phyloP scores from a whole-genome alignment of 2,329 filamentous ascomycete genomes.

The Pyrenochaeta sp. region DNA sequence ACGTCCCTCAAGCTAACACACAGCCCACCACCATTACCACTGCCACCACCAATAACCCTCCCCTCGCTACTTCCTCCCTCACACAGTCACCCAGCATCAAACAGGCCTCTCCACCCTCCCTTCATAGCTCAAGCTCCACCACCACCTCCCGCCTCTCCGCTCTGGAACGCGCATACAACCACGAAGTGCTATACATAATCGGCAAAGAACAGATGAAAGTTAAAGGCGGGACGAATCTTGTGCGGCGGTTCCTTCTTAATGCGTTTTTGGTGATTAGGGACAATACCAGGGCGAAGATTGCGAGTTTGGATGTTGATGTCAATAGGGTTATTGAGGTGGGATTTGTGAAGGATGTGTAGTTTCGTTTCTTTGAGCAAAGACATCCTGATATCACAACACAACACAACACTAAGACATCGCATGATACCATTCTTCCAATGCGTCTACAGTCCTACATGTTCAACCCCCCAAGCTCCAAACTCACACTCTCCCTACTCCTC shows the following conservation, averaged over 20 bases:
- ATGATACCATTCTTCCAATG: too few relatives aligned
- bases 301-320: conserved; percentile 66
- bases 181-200: conserved; percentile 61
- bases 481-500: conserved; percentile 77
- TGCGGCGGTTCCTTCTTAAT: conserved; percentile 59
- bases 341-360: conserved; percentile 71
- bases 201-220: conserved; percentile 62
- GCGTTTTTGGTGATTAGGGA: conserved; percentile 72
- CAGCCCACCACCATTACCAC: too few relatives aligned
- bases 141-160: conserved; percentile 41
- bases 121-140: conserved; percentile 18
- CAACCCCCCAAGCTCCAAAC: conserved; percentile 58
- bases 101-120: conserved; percentile 17
- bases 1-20: neutral
- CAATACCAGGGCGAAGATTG: conserved; percentile 72
- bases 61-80: too few relatives aligned
- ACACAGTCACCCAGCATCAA: neutral
- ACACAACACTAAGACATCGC: too few relatives aligned
- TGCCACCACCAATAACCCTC: too few relatives aligned
- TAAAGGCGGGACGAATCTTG: conserved; percentile 49
- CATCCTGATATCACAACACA: neutral
- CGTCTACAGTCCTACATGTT: neutral
- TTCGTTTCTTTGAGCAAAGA: too few relatives aligned
- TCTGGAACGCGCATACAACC: conserved; percentile 55
- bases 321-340: conserved; percentile 73